A percentile compares a stretch with the other conserved stretches of the same genome.
These are phyloP conservation scores for Clarireedia monteithiana DNA, from an alignment of 2,329 filamentous ascomycete genomes.

Conservation along the genomic window DNA sequence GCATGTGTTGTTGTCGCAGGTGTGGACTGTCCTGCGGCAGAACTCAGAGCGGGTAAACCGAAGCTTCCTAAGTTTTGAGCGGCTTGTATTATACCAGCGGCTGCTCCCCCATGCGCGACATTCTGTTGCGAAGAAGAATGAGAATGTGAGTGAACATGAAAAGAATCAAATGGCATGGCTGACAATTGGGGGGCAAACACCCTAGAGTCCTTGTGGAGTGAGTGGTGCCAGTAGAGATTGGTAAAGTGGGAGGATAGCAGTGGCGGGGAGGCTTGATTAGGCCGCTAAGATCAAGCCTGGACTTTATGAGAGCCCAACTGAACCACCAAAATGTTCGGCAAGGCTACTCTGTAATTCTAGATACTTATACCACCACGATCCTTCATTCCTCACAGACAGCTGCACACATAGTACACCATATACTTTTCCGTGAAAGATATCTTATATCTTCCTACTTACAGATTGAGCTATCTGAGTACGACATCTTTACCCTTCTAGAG, in stretches of 20 bases:
- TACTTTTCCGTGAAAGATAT: too few relatives aligned
- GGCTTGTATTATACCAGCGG: constrained; percentile 24
- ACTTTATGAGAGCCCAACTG: too few relatives aligned
- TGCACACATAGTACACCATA: too few relatives aligned
- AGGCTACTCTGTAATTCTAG: too few relatives aligned
- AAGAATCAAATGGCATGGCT: constrained; percentile 14
- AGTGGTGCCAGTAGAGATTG: background rate
- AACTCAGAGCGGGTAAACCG: constrained; percentile 24
- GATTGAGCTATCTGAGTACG: too few relatives aligned
- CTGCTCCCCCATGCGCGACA: constrained; percentile 15
- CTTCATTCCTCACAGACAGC: too few relatives aligned
- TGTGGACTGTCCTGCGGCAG: constrained; percentile 27
- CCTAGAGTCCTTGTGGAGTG: background rate
- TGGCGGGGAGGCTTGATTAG: background rate
- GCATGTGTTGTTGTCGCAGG: constrained; percentile 21
- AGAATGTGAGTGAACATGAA: constrained; percentile 16
- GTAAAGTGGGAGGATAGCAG: background rate
- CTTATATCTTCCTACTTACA: too few relatives aligned
- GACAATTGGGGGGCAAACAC: background rate
- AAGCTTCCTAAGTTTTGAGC: constrained; percentile 26
- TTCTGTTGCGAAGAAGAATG: constrained; percentile 19
- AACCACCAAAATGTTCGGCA: too few relatives aligned
- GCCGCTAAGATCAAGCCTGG: background rate
- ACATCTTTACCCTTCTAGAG: too few relatives aligned
- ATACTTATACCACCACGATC: too few relatives aligned